phyloP scores from a whole-genome alignment of 768 basidiomycete genomes.

The Tulasnella sp. region DNA sequence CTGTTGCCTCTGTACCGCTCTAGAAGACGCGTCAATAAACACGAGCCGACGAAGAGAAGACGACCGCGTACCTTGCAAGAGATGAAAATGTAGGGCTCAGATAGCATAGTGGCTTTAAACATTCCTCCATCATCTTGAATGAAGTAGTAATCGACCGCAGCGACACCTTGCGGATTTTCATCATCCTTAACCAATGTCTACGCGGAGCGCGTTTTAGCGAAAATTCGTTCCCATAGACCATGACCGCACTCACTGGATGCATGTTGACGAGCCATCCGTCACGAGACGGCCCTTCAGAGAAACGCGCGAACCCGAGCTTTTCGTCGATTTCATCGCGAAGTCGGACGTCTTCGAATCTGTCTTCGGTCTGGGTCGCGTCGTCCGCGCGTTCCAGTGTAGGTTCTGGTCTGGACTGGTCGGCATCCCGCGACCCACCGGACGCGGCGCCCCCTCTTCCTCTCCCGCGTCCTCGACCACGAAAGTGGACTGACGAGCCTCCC shows the following conservation, averaged over 20 bases:
- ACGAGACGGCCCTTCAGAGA: slow-evolving; percentile 74
- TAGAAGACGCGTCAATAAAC: slow-evolving; percentile 16
- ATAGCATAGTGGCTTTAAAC: slow-evolving; percentile 92
- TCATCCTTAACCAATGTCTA: slow-evolving; percentile 88
- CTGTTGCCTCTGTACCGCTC: slow-evolving; percentile 84
- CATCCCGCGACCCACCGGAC: not conserved
- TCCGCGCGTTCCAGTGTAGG: slow-evolving; percentile 47
- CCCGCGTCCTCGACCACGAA: slow-evolving; percentile 28
- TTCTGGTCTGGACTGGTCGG: slow-evolving; percentile 25
- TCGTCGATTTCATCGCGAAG: slow-evolving; percentile 88
- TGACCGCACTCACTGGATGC: slow-evolving; percentile 77
- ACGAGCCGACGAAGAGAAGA: slow-evolving; percentile 27
- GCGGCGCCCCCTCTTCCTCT: slow-evolving; percentile 13
- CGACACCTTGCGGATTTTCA: slow-evolving; percentile 78
- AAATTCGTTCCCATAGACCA: not conserved
- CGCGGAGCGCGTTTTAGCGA: not conserved
- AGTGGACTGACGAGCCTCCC: slow-evolving; percentile 24
- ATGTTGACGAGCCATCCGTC: slow-evolving; percentile 98
- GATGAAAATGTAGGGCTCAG: slow-evolving; percentile 94
- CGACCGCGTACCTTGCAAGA: slow-evolving; percentile 73
- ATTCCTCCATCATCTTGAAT: slow-evolving; percentile 95
- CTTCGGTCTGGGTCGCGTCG: slow-evolving; percentile 84
- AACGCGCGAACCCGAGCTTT: slow-evolving; percentile 82
- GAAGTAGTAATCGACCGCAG: slow-evolving; percentile 96
- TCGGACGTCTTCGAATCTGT: slow-evolving; percentile 79